These are phyloP conservation scores for Zangia roseola DNA, from an alignment of 768 basidiomycete genomes.

Conservation along the genomic window DNA sequence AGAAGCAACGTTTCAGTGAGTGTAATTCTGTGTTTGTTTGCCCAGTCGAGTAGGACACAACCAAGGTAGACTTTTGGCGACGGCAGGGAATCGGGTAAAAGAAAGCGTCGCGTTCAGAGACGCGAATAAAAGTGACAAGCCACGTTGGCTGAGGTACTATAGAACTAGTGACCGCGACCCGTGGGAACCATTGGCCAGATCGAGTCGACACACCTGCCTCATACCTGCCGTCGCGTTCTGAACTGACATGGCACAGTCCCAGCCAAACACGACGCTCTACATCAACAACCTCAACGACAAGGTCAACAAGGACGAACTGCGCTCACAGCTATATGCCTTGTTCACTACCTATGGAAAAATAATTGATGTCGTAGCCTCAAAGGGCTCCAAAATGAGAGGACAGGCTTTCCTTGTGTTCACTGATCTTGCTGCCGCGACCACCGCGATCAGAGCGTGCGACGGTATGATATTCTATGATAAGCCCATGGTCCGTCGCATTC, in stretches of 20 bases:
- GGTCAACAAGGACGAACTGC: constrained; percentile 88
- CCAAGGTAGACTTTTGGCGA: constrained; percentile 13
- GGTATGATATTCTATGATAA: constrained; percentile 94
- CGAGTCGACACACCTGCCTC: not conserved
- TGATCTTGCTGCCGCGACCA: constrained; percentile 87
- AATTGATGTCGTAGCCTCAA: constrained; percentile 90
- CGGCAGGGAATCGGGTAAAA: not conserved
- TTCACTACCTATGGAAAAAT: constrained; percentile 94
- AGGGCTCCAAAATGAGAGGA: constrained; percentile 82
- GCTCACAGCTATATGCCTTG: constrained; percentile 76
- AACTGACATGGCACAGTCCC: constrained; percentile 45
- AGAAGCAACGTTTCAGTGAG: constrained; percentile 10
- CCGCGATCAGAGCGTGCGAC: constrained; percentile 89
- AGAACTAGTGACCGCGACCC: not conserved
- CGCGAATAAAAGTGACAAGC: constrained; percentile 4
- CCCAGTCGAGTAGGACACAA: constrained; percentile 26
- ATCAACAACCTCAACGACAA: constrained; percentile 93
- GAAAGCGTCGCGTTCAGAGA: not conserved
- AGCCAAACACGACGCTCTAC: constrained; percentile 88
- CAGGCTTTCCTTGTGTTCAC: constrained; percentile 96
- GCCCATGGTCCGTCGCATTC: constrained; percentile 64
- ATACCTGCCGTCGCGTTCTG: not conserved
- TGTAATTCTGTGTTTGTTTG: constrained; percentile 34
- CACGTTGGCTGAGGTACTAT: constrained; percentile 2
- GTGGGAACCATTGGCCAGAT: constrained; percentile 28